Evolutionary conservation across 2,329 filamentous ascomycete genomes (phyloP).

Genomic region (Penicillium sp.): DNA sequence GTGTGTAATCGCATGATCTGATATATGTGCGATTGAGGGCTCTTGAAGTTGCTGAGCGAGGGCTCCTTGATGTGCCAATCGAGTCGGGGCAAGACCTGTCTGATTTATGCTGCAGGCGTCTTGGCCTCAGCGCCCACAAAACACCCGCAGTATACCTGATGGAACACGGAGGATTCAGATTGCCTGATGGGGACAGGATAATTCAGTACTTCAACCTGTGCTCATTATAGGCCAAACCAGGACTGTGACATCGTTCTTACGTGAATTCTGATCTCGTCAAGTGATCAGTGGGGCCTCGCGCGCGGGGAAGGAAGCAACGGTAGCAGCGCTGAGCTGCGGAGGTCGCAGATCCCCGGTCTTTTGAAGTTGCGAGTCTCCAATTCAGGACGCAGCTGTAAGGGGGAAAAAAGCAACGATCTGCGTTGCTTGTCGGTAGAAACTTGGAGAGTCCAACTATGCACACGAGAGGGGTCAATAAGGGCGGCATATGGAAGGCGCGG

Average conservation of each 20-base stretch:
- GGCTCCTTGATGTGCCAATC: not conserved
- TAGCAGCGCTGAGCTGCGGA: slow-evolving; percentile 17
- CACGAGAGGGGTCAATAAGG: slow-evolving; percentile 5
- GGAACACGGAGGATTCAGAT: not conserved
- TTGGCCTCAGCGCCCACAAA: not conserved
- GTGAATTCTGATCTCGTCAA: not conserved
- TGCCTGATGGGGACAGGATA: not conserved
- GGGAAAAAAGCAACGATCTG: slow-evolving; percentile 19
- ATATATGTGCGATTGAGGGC: not conserved
- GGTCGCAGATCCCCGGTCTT: slow-evolving; percentile 3
- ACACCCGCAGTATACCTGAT: slow-evolving; percentile 2
- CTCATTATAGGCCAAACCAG: not conserved
- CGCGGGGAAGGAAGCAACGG: slow-evolving; percentile 23
- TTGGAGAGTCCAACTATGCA: not conserved
- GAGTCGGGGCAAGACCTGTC: not conserved
- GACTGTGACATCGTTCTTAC: slow-evolving; percentile 6
- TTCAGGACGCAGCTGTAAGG: slow-evolving; percentile 2
- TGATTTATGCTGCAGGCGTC: slow-evolving; percentile 2
- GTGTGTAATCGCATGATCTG: slow-evolving; percentile 23
- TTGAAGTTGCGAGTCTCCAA: slow-evolving; percentile 9
- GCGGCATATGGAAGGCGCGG: not conserved
- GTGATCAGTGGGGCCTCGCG: not conserved
- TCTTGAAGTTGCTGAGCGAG: not conserved
- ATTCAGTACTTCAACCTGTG: not conserved
- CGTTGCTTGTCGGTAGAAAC: slow-evolving; percentile 14